Conservation (phyloP, 768 basidiomycete genomes). For the Tremella fuciformis region DNA sequence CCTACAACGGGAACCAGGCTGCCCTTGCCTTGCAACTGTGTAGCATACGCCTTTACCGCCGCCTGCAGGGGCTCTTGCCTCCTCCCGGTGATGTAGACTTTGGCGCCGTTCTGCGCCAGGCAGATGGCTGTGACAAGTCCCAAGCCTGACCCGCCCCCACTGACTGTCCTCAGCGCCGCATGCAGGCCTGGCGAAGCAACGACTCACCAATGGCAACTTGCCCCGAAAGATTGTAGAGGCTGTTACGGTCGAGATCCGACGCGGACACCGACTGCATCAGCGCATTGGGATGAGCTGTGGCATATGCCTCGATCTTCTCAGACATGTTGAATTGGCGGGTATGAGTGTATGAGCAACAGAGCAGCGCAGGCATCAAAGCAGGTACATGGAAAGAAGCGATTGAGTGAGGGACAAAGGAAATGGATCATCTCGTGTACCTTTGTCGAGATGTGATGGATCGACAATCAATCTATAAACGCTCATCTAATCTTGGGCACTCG, state of each 20-base stretch:
- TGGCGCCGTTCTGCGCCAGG: conserved; percentile 47
- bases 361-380: neutral
- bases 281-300: too few relatives aligned
- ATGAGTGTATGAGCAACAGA: too few relatives aligned
- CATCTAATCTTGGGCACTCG: conserved; percentile 23
- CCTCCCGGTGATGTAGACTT: conserved; percentile 50
- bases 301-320: too few relatives aligned
- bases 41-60: conserved; percentile 34
- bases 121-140: conserved; percentile 38
- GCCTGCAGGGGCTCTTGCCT: conserved; percentile 37
- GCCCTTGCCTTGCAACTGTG: conserved; percentile 19
- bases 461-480: conserved; percentile 13
- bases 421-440: neutral
- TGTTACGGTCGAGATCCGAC: neutral
- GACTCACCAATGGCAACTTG: conserved; percentile 1
- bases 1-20: conserved; percentile 38
- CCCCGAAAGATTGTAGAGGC: neutral
- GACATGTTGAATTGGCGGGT: too few relatives aligned
- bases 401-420: neutral
- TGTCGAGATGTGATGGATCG: neutral
- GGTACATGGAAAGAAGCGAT: neutral
- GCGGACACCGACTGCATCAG: too few relatives aligned
- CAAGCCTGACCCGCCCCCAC: conserved; percentile 33
- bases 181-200: neutral
- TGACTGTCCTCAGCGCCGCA: conserved; percentile 15